Evolutionary conservation across 805 yeast genomes (phyloP).

Genomic region (Nakazawaea ishiwadae): DNA sequence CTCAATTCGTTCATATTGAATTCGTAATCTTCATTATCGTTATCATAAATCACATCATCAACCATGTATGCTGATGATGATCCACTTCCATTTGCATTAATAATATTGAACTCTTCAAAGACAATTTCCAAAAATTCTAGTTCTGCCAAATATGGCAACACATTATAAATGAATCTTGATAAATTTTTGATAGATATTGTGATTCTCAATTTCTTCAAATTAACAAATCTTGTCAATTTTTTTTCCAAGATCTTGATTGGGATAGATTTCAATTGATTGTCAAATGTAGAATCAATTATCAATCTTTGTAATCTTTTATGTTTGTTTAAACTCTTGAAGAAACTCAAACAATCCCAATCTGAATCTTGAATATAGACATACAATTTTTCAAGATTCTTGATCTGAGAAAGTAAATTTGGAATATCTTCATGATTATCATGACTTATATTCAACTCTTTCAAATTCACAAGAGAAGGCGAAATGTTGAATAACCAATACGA

Average conservation of each 20-base stretch:
- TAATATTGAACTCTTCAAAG: constrained; percentile 16
- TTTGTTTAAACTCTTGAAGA: constrained; percentile 7
- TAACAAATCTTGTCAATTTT: constrained; percentile 12
- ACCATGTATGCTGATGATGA: constrained; percentile 5
- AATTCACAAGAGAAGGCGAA: constrained; percentile 12
- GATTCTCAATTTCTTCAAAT: constrained; percentile 17
- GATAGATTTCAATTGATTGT: constrained; percentile 8
- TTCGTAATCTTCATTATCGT: constrained; percentile 8
- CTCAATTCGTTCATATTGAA: constrained; percentile 10
- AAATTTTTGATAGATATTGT: constrained; percentile 14
- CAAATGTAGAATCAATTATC: constrained; percentile 18
- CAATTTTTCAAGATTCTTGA: constrained; percentile 14
- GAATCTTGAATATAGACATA: constrained; percentile 16
- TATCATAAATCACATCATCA: constrained; percentile 4
- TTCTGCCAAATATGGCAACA: constrained; percentile 7
- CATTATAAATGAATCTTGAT: constrained; percentile 9
- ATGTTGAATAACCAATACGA: constrained; percentile 10
- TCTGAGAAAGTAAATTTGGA: constrained; percentile 14
- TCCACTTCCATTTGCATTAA: constrained; percentile 2
- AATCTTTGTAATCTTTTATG: constrained; percentile 16
- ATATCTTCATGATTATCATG: constrained; percentile 18
- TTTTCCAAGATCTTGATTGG: constrained; percentile 11
- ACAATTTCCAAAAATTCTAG: constrained; percentile 18
- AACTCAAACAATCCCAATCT: constrained; percentile 2
- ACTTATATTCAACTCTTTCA: constrained; percentile 17